phyloP scores from a whole-genome alignment of 2,329 filamentous ascomycete genomes.

The Trichoderma brevicompactum region DNA sequence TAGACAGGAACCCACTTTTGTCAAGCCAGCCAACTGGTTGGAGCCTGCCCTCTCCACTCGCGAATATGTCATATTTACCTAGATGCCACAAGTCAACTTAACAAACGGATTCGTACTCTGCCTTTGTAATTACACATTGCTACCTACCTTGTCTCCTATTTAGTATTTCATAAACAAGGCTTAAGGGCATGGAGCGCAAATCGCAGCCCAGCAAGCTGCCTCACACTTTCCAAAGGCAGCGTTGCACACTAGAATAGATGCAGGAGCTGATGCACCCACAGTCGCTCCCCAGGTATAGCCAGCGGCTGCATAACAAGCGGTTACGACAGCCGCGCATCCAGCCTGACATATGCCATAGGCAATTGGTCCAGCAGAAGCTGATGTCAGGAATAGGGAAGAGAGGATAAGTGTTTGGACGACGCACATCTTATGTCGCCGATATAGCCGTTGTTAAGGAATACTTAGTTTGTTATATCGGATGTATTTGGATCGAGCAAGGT shows the following conservation, averaged over 20 bases:
- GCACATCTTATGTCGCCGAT: neutral
- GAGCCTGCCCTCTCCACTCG: no score
- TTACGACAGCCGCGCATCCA: constrained; percentile 49
- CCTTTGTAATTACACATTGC: no score
- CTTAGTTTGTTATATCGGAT: no score
- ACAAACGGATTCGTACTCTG: no score
- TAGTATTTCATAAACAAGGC: no score
- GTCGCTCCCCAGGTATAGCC: constrained; percentile 50
- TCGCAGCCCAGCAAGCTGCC: neutral
- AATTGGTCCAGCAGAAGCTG: neutral
- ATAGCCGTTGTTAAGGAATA: neutral
- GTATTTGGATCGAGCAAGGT: no score
- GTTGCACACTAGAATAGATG: constrained; percentile 49
- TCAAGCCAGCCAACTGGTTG: no score
- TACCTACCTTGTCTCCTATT: no score
- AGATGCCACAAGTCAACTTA: no score
- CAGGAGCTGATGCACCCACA: constrained; percentile 41
- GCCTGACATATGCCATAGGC: constrained; percentile 45
- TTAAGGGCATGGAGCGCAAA: neutral
- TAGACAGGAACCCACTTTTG: no score
- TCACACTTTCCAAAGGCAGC: constrained; percentile 42
- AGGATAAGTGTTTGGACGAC: neutral
- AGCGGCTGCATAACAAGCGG: constrained; percentile 51
- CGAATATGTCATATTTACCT: no score
- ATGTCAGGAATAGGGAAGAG: neutral